Evolutionary conservation across 352 stramenopile species (phyloP), one percentile per base, ranked within the genome.

Genomic region (Phytophthora boehmeriae): DNA sequence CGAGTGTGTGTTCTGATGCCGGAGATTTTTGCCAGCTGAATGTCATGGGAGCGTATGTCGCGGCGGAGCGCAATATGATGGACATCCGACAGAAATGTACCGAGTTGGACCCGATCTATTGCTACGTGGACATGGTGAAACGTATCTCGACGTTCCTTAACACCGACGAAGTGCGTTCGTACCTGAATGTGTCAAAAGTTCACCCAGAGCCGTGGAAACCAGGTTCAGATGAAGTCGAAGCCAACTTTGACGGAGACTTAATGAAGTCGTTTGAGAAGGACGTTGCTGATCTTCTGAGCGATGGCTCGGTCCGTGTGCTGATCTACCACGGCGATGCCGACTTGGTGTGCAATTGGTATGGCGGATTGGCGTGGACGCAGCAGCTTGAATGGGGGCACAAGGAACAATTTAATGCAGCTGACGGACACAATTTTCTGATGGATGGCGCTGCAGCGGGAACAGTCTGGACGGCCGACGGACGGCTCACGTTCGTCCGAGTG

Each of bases 271-370:
- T 96, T 61, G 78, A 92, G 23, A 52, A 80, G 16, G 83, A 92
- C 43, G 72, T 98, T n/a, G 77, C 80, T 1, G 88, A 90, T 32
- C 66, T 99, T 50, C 74, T 99, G 11, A 54, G 78, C 6, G 69
- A 68, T 20, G 64, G 53, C 34, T 63, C 51, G 1, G 59, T 89
- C 14, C 79, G 78, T 5, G 92, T 97, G 23, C 73, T 99, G 13
- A 95, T 99, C 54, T 99, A 99, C 78, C 86, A 93, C n/a, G 97
- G 97, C 38, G 97, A 99, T 69, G 80, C 92, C 17, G 97, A 99
- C 63, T 94, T 98, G 58, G 96, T 98, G 63, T 98, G 93, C 80
- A 99, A 99, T 64, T 99, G 97, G 81, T 66, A 97, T 35, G 96
- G 95, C 10, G 97, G 98, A 52, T 65, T 96, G 58, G 94, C 94